Conservation (phyloP, 768 basidiomycete species). For the Pluteus cervinus region DNA sequence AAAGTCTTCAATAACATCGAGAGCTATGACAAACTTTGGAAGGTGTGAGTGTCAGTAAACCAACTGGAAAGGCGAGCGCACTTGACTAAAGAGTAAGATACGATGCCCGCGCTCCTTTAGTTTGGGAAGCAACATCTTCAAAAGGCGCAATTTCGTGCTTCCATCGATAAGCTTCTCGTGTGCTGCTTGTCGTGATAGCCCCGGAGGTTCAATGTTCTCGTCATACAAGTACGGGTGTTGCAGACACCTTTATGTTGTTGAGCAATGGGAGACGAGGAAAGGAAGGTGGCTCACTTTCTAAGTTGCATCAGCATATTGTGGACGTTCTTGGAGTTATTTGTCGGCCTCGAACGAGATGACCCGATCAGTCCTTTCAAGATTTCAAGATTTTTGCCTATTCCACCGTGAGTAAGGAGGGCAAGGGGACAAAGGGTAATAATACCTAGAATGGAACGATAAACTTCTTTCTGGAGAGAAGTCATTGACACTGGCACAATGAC, state of each 20-base stretch:
- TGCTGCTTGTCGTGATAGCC: slow-evolving; percentile 46
- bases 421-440: slow-evolving; percentile 16
- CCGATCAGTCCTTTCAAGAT: slow-evolving; percentile 56
- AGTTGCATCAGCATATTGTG: slow-evolving; percentile 87
- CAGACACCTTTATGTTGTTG: slow-evolving; percentile 49
- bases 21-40: slow-evolving; percentile 75
- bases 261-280: neutral
- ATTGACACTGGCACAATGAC: slow-evolving; percentile 90
- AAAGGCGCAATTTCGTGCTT: slow-evolving; percentile 78
- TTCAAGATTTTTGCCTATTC: slow-evolving; percentile 65
- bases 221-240: slow-evolving; percentile 91
- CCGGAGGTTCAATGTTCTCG: slow-evolving; percentile 70
- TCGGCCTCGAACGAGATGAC: slow-evolving; percentile 25
- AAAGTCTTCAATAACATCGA: slow-evolving; percentile 89
- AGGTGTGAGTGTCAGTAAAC: neutral
- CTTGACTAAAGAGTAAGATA: slow-evolving; percentile 89
- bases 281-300: slow-evolving; percentile 54
- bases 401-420: too few relatives aligned
- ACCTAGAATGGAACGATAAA: slow-evolving; percentile 86
- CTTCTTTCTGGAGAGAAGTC: slow-evolving; percentile 78
- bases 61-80: slow-evolving; percentile 17
- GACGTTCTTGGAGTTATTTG: slow-evolving; percentile 47
- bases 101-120: slow-evolving; percentile 83
- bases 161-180: slow-evolving; percentile 80
- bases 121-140: slow-evolving; percentile 75